Evolutionary conservation across 805 yeast genomes (phyloP).

Genomic region (Lipomyces mesembrius): DNA sequence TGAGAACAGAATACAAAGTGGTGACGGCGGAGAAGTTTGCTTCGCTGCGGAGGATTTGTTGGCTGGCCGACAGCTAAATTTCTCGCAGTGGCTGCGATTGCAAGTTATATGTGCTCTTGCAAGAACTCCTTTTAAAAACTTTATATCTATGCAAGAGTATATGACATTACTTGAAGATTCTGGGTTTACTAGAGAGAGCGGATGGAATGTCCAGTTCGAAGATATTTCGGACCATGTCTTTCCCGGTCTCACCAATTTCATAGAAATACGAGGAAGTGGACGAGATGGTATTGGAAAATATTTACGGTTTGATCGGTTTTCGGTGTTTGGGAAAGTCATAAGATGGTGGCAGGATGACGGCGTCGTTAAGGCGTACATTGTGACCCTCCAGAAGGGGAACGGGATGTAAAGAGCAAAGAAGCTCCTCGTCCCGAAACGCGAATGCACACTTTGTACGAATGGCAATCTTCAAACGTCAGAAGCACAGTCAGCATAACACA

Average conservation of each 20-base stretch:
- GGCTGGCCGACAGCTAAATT: background rate
- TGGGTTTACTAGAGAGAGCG: constrained; percentile 21
- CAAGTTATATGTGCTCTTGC: constrained; percentile 14
- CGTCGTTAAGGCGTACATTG: constrained; percentile 20
- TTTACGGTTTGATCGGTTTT: constrained; percentile 21
- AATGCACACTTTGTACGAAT: constrained; percentile 56
- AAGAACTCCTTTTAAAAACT: constrained; percentile 24
- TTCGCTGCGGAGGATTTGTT: constrained; percentile 32
- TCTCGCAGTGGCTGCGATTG: constrained; percentile 6
- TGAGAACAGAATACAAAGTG: background rate
- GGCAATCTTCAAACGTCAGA: constrained; percentile 45
- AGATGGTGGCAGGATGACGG: constrained; percentile 27
- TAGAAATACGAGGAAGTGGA: constrained; percentile 14
- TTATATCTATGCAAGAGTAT: constrained; percentile 19
- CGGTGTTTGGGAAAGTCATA: constrained; percentile 21
- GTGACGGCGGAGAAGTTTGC: constrained; percentile 11
- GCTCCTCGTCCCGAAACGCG: constrained; percentile 58
- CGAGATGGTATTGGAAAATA: constrained; percentile 14
- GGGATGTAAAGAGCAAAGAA: background rate
- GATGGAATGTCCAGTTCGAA: constrained; percentile 23
- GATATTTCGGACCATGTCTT: constrained; percentile 30
- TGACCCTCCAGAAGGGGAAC: constrained; percentile 10
- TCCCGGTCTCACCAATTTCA: constrained; percentile 26
- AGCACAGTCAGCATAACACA: constrained; percentile 57
- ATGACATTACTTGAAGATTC: constrained; percentile 2